Evolutionary conservation across 2,329 filamentous ascomycete species (phyloP).

Genomic region (Colletotrichum gloeosporioides): DNA sequence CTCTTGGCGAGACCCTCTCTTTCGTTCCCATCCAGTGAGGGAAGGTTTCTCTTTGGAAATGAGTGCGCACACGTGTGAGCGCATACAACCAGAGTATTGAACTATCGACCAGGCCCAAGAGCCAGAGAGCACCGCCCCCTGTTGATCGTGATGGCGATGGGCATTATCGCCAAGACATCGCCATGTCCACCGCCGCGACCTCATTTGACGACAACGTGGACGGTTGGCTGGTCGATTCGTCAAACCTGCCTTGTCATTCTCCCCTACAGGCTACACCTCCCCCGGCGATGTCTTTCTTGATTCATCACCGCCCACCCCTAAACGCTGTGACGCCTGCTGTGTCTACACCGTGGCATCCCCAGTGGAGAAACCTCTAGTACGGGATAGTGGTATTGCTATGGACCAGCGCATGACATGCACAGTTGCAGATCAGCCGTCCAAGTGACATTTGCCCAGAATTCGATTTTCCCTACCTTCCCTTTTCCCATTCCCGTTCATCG

Average conservation of each 20-base stretch:
- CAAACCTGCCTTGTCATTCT: background rate
- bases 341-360: background rate
- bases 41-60: background rate
- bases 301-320: background rate
- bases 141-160: background rate
- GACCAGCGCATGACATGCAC: background rate
- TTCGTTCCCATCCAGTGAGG: background rate
- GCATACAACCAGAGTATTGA: background rate
- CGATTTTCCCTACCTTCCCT: background rate
- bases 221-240: background rate
- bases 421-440: slow-evolving; percentile 7
- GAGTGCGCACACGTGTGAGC: background rate
- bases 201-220: background rate
- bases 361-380: background rate
- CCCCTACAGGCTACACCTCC: background rate
- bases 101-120: background rate
- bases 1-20: slow-evolving; percentile 16
- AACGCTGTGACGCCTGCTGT: background rate
- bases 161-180: background rate
- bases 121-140: background rate
- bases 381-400: background rate
- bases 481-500: too few relatives aligned
- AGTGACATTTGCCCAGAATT: background rate
- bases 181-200: background rate
- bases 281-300: background rate